phyloP scores from a whole-genome alignment of 208 protist genomes.

The Strigomonas culicis region DNA sequence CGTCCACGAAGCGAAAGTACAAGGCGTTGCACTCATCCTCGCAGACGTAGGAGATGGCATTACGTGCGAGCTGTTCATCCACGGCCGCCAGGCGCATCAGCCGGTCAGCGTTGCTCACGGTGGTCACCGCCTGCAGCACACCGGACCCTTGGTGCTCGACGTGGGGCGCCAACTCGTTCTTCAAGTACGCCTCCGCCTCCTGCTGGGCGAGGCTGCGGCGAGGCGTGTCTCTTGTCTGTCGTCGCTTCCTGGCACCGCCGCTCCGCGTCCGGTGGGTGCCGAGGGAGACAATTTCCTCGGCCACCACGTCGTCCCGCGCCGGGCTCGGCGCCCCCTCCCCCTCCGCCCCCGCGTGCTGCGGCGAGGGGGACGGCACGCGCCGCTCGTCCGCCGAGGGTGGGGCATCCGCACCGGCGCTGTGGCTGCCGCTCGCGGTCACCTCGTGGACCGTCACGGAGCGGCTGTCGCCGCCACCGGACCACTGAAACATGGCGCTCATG shows the following conservation, averaged over 20 bases:
- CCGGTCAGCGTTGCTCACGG: background rate
- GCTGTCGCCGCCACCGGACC: background rate
- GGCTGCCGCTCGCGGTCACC: background rate
- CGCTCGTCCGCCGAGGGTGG: no score
- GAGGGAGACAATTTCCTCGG: background rate
- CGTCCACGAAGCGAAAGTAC: conserved; percentile 31
- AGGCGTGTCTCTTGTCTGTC: background rate
- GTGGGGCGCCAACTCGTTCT: background rate
- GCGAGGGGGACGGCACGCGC: background rate
- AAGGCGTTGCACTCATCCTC: conserved; percentile 36
- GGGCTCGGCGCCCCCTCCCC: no score
- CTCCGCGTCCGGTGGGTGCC: background rate
- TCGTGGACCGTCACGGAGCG: background rate
- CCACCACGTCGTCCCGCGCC: background rate
- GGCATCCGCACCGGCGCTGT: no score
- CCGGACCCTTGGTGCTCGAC: background rate
- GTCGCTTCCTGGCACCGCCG: background rate
- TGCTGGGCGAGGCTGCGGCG: background rate
- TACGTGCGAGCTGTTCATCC: conserved; percentile 41
- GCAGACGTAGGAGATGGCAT: conserved; percentile 43
- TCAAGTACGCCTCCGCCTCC: background rate
- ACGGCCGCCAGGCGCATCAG: conserved; percentile 20
- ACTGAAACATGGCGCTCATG: conserved; percentile 12
- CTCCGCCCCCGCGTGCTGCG: no score
- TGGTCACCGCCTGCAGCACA: background rate